These are phyloP conservation scores for Colletotrichum lini DNA, from an alignment of 2,329 filamentous ascomycete genomes.

Conservation along the genomic window DNA sequence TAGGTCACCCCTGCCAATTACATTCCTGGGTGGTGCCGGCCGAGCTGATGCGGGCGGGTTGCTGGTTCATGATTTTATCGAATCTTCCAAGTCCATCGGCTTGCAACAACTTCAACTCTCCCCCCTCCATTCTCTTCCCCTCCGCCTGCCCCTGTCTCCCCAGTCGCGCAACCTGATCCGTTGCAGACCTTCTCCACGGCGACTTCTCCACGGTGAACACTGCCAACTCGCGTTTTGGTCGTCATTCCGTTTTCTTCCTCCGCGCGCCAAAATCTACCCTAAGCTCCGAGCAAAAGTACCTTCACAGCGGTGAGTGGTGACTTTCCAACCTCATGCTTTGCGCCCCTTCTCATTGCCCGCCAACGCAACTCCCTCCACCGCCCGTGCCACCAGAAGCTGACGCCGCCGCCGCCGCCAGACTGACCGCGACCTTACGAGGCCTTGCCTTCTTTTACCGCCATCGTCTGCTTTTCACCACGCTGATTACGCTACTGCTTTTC, in stretches of 20 bases:
- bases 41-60: slow-evolving; percentile 28
- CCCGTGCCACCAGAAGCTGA: slow-evolving; percentile 34
- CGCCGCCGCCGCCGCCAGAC: slow-evolving; percentile 23
- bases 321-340: slow-evolving; percentile 6
- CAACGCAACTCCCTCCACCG: slow-evolving; percentile 26
- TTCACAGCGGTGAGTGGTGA: slow-evolving; percentile 34
- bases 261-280: neutral
- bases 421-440: slow-evolving; percentile 29
- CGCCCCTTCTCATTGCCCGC: slow-evolving; percentile 10
- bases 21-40: slow-evolving; percentile 21
- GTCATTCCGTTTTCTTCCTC: slow-evolving; percentile 21
- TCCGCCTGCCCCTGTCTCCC: neutral
- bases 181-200: slow-evolving; percentile 19
- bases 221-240: slow-evolving; percentile 26
- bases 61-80: slow-evolving; percentile 36
- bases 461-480: slow-evolving; percentile 3
- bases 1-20: slow-evolving; percentile 3
- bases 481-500: slow-evolving; percentile 24
- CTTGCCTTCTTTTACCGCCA: slow-evolving; percentile 11
- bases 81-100: slow-evolving; percentile 20
- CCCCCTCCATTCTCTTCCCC: slow-evolving; percentile 18
- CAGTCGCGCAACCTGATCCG: slow-evolving; percentile 1
- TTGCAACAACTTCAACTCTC: slow-evolving; percentile 18
- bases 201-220: slow-evolving; percentile 2
- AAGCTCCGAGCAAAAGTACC: slow-evolving; percentile 25